Conservation (phyloP, 305 asterid species). For the Coffea humblotiana region DNA sequence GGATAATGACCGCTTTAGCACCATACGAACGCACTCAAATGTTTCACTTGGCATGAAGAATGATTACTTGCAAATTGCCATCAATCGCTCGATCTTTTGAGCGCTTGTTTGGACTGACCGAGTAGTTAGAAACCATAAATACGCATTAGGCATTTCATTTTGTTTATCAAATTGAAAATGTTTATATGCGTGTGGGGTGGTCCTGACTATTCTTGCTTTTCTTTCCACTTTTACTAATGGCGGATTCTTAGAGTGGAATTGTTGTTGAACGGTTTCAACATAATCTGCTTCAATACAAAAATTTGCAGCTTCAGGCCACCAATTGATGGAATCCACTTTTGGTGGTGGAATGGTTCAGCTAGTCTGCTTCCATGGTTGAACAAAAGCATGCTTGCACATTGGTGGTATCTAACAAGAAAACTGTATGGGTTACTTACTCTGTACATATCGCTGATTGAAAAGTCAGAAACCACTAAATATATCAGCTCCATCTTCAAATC, state of each 20-base stretch:
- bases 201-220: conserved; percentile 11
- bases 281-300: neutral
- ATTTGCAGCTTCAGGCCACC: conserved; percentile 21
- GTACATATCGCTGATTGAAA: no score
- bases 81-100: neutral
- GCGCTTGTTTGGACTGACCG: neutral
- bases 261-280: conserved; percentile 6
- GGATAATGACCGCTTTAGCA: no score
- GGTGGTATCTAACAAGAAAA: no score
- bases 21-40: neutral
- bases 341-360: conserved; percentile 3
- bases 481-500: neutral
- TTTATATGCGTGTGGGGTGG: conserved; percentile 10
- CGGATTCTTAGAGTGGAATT: conserved; percentile 29
- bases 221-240: conserved; percentile 14
- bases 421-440: no score
- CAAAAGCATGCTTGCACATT: no score
- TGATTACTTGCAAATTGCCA: conserved; percentile 4
- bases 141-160: neutral
- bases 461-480: no score
- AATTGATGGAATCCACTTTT: conserved; percentile 20
- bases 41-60: neutral
- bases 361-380: neutral
- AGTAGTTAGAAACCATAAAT: neutral
- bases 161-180: conserved; percentile 1